Evolutionary conservation across 495 filamentous ascomycete species (phyloP).

Genomic region (Penicillium robsamsonii): DNA sequence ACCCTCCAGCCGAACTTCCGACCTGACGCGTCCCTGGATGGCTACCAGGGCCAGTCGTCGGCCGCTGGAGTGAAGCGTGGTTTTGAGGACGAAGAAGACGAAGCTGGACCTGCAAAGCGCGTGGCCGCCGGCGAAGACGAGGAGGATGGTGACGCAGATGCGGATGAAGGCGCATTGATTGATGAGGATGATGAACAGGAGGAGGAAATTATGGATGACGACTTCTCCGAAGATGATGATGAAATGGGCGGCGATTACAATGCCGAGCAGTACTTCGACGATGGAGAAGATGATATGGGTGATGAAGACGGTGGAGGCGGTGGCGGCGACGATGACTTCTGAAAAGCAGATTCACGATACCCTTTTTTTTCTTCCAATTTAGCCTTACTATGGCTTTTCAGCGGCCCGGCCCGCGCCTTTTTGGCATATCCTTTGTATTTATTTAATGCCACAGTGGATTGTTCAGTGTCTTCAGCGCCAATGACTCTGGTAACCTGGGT

Average conservation of each 20-base stretch:
- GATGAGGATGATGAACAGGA: slow-evolving; percentile 48
- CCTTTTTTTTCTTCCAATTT: slow-evolving; percentile 27
- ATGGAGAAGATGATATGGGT: slow-evolving; percentile 57
- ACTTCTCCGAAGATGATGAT: slow-evolving; percentile 56
- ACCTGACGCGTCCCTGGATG: slow-evolving; percentile 35
- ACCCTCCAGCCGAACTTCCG: slow-evolving; percentile 50
- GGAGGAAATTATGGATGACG: slow-evolving; percentile 56
- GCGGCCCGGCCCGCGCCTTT: slow-evolving; percentile 5
- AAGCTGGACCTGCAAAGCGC: slow-evolving; percentile 31
- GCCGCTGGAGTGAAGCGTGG: slow-evolving; percentile 35
- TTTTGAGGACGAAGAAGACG: slow-evolving; percentile 50
- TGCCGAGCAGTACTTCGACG: slow-evolving; percentile 65
- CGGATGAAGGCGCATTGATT: slow-evolving; percentile 37
- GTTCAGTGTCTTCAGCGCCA: neutral
- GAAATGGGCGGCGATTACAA: slow-evolving; percentile 62
- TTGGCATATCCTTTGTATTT: neutral
- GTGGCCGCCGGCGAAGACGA: slow-evolving; percentile 34
- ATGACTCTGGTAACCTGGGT: neutral
- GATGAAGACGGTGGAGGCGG: slow-evolving; percentile 51
- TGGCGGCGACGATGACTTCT: slow-evolving; percentile 52
- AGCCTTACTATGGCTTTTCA: slow-evolving; percentile 13
- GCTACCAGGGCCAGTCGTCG: slow-evolving; percentile 24
- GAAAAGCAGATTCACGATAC: slow-evolving; percentile 36
- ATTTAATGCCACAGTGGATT: neutral
- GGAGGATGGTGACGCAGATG: slow-evolving; percentile 32